Evolutionary conservation across 2,329 filamentous ascomycete species (phyloP).

Genomic region (Coniochaeta sp.): DNA sequence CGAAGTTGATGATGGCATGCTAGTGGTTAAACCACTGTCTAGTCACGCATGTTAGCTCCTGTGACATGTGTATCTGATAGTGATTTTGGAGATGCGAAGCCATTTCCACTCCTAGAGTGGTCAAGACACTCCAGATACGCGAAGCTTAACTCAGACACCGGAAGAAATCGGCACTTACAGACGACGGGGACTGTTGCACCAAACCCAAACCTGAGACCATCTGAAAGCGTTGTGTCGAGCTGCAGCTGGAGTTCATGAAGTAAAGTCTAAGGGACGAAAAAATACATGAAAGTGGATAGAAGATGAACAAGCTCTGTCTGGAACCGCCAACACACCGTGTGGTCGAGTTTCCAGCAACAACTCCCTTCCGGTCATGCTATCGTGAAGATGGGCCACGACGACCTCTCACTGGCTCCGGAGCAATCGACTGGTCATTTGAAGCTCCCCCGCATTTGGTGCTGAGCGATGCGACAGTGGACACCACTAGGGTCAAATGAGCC

Average conservation of each 20-base stretch:
- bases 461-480: neutral
- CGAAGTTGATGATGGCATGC: conserved; percentile 6
- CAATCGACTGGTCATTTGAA: neutral
- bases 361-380: neutral
- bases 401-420: neutral
- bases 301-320: no score
- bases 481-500: neutral
- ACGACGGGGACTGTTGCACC: neutral
- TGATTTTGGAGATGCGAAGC: no score
- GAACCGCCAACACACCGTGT: neutral
- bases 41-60: neutral
- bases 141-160: neutral
- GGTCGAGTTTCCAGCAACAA: neutral
- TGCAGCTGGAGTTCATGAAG: neutral
- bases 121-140: neutral
- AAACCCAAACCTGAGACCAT: neutral
- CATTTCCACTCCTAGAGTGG: neutral
- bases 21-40: neutral
- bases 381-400: neutral
- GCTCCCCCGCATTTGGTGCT: neutral
- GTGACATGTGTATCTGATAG: neutral
- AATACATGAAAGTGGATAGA: no score
- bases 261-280: neutral
- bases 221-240: neutral
- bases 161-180: neutral